Evolutionary conservation across 1,139 yeast species (phyloP).

Genomic region (Scheffersomyces stambukii): DNA sequence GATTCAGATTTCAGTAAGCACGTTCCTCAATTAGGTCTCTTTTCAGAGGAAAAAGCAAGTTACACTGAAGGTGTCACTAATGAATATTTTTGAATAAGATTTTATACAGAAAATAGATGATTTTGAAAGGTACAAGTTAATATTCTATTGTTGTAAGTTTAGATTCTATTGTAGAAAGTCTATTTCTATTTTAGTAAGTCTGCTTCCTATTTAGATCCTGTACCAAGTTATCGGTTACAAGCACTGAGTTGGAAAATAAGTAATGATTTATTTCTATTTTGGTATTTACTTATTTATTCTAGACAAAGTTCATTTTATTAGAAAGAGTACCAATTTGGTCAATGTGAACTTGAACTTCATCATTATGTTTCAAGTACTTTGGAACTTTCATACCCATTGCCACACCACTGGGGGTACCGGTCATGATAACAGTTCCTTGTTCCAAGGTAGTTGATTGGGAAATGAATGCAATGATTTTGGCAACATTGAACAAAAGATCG

Average conservation of each 20-base stretch:
- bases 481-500: conserved; percentile 48
- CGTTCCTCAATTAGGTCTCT: conserved; percentile 7
- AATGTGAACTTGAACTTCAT: conserved; percentile 37
- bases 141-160: not conserved
- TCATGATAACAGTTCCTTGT: conserved; percentile 48
- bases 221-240: no score
- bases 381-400: conserved; percentile 38
- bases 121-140: no score
- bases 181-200: no score
- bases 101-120: no score
- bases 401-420: conserved; percentile 57
- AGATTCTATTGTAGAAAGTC: not conserved
- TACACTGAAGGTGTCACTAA: conserved; percentile 4
- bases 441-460: conserved; percentile 48
- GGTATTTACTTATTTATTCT: not conserved
- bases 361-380: conserved; percentile 43
- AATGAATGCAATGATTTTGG: conserved; percentile 41
- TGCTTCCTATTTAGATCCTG: no score
- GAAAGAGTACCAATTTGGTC: conserved; percentile 41
- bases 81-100: conserved; percentile 5
- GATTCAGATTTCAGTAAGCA: conserved; percentile 10
- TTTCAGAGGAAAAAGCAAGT: conserved; percentile 6
- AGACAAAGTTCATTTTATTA: conserved; percentile 25
- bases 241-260: no score
- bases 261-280: not conserved